Evolutionary conservation across 257 asterid genomes (phyloP).

Genomic region (Salvia splendens): DNA sequence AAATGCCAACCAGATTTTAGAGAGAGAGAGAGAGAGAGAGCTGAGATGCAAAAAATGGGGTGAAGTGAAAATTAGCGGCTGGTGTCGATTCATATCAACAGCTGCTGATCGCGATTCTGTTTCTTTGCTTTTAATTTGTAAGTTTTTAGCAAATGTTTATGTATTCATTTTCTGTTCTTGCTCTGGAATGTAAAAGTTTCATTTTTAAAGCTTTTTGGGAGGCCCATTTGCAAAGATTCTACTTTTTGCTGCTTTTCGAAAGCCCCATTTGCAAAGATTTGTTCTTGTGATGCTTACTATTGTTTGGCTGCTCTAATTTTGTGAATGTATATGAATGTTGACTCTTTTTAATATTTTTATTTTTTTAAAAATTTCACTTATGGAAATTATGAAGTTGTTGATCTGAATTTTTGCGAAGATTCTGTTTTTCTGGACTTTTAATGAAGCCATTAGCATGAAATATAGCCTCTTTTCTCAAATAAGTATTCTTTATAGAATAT

Average conservation of each 20-base stretch:
- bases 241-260: constrained; percentile 16
- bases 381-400: constrained; percentile 22
- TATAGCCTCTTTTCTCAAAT: background rate
- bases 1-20: constrained; percentile 27
- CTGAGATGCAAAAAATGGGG: constrained; percentile 44
- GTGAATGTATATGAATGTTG: constrained; percentile 29
- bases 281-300: constrained; percentile 18
- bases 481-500: too few species aligned
- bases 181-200: constrained; percentile 19
- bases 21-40: constrained; percentile 25
- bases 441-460: constrained; percentile 16
- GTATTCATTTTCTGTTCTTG: background rate
- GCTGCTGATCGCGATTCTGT: constrained; percentile 57
- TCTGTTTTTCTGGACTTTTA: background rate
- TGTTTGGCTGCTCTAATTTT: background rate
- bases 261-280: constrained; percentile 37
- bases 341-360: background rate
- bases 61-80: constrained; percentile 57
- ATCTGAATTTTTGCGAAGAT: constrained; percentile 29
- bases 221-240: constrained; percentile 38
- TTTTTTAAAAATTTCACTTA: background rate
- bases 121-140: constrained; percentile 32
- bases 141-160: constrained; percentile 27
- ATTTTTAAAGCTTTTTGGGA: constrained; percentile 18
- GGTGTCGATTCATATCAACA: constrained; percentile 46